These are phyloP conservation scores for Prunus davidiana DNA, from an alignment of 306 rosid species.

Conservation along the genomic window DNA sequence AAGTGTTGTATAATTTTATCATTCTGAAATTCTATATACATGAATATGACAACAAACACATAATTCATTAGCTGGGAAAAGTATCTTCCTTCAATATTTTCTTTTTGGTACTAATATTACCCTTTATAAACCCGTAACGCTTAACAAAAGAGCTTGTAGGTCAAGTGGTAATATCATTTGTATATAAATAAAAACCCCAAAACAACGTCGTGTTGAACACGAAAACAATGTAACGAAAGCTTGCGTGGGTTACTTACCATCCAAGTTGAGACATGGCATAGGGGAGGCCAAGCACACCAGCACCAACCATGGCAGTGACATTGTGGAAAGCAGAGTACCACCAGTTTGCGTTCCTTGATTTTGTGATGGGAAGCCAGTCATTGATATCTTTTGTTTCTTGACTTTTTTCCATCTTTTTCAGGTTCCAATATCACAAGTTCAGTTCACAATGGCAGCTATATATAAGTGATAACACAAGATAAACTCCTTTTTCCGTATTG, in stretches of 20 bases:
- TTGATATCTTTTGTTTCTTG: constrained; percentile 13
- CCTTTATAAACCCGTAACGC: too few species aligned
- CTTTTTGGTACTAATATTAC: too few species aligned
- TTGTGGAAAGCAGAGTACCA: constrained; percentile 43
- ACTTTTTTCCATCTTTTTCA: constrained; percentile 1
- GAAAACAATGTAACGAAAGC: background rate
- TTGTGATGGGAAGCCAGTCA: constrained; percentile 40
- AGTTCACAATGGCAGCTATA: background rate
- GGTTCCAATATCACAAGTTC: background rate
- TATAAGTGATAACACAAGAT: background rate
- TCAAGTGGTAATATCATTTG: too few species aligned
- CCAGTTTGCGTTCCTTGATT: constrained; percentile 33
- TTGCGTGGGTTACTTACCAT: constrained; percentile 21
- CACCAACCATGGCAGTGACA: constrained; percentile 52
- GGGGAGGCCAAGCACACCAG: constrained; percentile 48
- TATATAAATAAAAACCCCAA: background rate
- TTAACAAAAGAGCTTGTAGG: too few species aligned
- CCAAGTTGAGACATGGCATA: constrained; percentile 46
- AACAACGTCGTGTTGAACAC: background rate
- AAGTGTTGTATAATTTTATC: too few species aligned
- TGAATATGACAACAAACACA: too few species aligned
- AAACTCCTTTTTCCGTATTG: background rate
- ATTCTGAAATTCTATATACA: too few species aligned
- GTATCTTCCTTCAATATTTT: too few species aligned
- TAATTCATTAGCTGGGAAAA: too few species aligned